Base-by-base conservation (phyloP, 202 grass and related monocot species). In the Brachypodium distachyon region DNA sequence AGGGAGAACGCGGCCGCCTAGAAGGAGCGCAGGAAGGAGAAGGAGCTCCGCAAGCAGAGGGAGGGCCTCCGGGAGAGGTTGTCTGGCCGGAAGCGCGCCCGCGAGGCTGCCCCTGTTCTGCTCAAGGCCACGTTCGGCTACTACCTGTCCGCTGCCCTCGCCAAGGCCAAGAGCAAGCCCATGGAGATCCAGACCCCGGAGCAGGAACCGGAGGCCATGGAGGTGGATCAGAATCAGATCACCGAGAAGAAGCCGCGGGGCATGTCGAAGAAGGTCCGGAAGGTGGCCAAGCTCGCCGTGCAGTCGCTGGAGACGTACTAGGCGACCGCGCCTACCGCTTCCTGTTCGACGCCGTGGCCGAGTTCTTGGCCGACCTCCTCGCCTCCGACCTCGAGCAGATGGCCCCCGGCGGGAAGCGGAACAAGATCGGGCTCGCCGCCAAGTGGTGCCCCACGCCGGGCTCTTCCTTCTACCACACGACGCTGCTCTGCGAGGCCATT, bases 351-450 rank as follows among this genome's bases (percentile, higher is more conserved):
- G 17, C 74, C 43, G 68, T 76, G 4, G 82, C 79, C 0, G 62
- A 88, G 19, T 41, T 83, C 17, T 92, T 92, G 12, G 85, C 79
- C 8, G 63, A 67, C 4, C 68, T 89, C n/a, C 86, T 93, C 12
- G 55, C 65, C 60, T 79, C 77, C 7, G 90, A 93, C 44, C 23
- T 93, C 51, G 27, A 64, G 50, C 64, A 77, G 32, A 82, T 86
- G 26, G 33, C 33, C 33, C 33, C 33, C 33, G 33, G 33, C 33
- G 33, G 33, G 33, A 36, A 36, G 33, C 33, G 33, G 33, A 36
- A 42, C 4, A 36, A 36, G 33, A 36, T 36, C 33, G 33, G 33
- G 33, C 33, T 36, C 33, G 33, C 33, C 4, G 33, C 33, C 0
- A 65, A 65, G 12, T 65, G 61, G 61, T 41, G 61, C 37, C 61